Conservation (phyloP, 371 early-diverging fungal species). For the Nematocida displodere region DNA sequence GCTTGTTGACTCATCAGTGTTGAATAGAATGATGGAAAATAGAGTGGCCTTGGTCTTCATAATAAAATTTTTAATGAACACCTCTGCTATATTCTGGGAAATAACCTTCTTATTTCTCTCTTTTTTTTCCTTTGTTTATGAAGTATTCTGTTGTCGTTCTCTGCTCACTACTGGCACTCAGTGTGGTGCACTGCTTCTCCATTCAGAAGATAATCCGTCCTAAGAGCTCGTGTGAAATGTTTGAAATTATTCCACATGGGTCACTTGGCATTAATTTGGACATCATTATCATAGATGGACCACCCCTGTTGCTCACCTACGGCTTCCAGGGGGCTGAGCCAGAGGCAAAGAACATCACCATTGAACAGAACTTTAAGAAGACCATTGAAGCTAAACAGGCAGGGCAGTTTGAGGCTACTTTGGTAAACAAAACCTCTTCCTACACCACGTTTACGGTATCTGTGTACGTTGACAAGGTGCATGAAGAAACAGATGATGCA, state of each 20-base stretch:
- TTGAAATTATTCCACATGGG: slow-evolving; percentile 22
- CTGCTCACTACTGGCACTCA: not conserved
- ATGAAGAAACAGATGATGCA: slow-evolving; percentile 51
- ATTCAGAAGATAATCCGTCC: slow-evolving; percentile 51
- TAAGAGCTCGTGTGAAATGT: not conserved
- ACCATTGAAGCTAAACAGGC: slow-evolving; percentile 21
- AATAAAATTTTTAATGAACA: slow-evolving; percentile 36
- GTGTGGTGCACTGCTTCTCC: slow-evolving; percentile 12
- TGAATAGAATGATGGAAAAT: slow-evolving; percentile 42
- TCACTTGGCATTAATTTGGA: slow-evolving; percentile 33
- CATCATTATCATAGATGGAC: slow-evolving; percentile 25
- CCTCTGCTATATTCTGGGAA: not conserved
- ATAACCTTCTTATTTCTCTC: not conserved
- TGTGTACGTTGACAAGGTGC: slow-evolving; percentile 32
- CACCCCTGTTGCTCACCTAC: not conserved
- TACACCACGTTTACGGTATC: slow-evolving; percentile 17
- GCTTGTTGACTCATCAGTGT: not conserved
- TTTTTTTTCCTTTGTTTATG: slow-evolving; percentile 49
- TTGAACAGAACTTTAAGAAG: slow-evolving; percentile 11
- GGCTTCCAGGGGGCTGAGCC: slow-evolving; percentile 9
- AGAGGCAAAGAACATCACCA: slow-evolving; percentile 16
- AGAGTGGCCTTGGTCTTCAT: slow-evolving; percentile 2
- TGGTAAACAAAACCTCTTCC: slow-evolving; percentile 14
- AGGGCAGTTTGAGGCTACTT: slow-evolving; percentile 34
- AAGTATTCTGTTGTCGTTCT: not conserved